Evolutionary conservation across 495 filamentous ascomycete species (phyloP).

Genomic region (Immersiella caudata): DNA sequence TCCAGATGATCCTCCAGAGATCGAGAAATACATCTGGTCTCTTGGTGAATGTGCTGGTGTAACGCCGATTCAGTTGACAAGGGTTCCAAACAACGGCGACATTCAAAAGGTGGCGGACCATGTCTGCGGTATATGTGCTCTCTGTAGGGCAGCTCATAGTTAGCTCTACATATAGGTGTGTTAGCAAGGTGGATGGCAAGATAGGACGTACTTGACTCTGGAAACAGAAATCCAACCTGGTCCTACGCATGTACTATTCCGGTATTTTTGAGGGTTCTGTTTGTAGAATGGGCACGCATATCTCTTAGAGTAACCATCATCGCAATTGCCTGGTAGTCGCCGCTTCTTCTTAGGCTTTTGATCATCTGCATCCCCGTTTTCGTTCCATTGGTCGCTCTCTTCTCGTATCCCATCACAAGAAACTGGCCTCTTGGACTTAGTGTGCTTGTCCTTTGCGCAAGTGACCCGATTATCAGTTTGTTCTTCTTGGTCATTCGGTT

Average conservation of each 20-base stretch:
- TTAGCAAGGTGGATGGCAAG: background rate
- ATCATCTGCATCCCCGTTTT: background rate
- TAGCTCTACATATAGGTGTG: background rate
- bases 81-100: background rate
- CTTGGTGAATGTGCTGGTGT: background rate
- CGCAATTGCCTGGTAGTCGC: background rate
- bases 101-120: background rate
- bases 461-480: too few species aligned
- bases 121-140: background rate
- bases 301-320: background rate
- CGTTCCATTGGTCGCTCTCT: too few species aligned
- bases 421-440: too few species aligned
- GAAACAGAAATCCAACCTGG: background rate
- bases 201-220: background rate
- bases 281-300: slow-evolving; percentile 17
- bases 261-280: background rate
- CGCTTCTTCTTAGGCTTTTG: background rate
- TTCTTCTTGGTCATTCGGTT: too few species aligned
- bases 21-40: too few species aligned
- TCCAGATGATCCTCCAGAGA: background rate
- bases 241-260: background rate
- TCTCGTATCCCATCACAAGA: too few species aligned
- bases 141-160: background rate
- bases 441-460: too few species aligned
- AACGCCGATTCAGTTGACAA: too few species aligned